Conservation (phyloP, 768 basidiomycete species). For the Harrya chromipes region DNA sequence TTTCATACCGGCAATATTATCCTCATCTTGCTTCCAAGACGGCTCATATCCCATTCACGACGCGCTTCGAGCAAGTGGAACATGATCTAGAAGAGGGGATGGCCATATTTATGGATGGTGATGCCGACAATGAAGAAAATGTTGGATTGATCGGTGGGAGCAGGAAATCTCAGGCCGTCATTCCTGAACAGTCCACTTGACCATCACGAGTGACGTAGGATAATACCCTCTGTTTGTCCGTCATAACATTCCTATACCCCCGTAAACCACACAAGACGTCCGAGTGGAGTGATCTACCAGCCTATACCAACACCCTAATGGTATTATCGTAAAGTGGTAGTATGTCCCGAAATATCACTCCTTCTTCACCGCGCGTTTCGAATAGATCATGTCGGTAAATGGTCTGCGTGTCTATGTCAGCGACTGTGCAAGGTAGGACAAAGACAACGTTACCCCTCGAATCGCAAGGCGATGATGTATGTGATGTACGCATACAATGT, state of each 20-base stretch:
- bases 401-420: constrained; percentile 40
- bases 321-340: not conserved
- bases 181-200: not conserved
- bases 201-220: not conserved
- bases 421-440: not conserved
- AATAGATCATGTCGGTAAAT: constrained; percentile 82
- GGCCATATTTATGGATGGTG: constrained; percentile 6
- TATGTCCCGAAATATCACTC: constrained; percentile 5
- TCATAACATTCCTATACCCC: not conserved
- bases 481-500: constrained; percentile 79
- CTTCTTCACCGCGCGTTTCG: constrained; percentile 40
- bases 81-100: not conserved
- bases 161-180: constrained; percentile 5
- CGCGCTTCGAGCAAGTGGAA: constrained; percentile 46
- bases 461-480: constrained; percentile 80
- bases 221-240: not conserved
- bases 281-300: too few species aligned
- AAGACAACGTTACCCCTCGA: constrained; percentile 71
- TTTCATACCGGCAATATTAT: constrained; percentile 82
- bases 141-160: constrained; percentile 17
- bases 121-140: constrained; percentile 15
- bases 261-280: too few species aligned
- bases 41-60: constrained; percentile 66
- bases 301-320: too few species aligned
- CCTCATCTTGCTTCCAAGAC: constrained; percentile 55